Evolutionary conservation across 768 basidiomycete species (phyloP), one percentile per base, ranked within the genome.

Genomic region (Auricularia sp.): DNA sequence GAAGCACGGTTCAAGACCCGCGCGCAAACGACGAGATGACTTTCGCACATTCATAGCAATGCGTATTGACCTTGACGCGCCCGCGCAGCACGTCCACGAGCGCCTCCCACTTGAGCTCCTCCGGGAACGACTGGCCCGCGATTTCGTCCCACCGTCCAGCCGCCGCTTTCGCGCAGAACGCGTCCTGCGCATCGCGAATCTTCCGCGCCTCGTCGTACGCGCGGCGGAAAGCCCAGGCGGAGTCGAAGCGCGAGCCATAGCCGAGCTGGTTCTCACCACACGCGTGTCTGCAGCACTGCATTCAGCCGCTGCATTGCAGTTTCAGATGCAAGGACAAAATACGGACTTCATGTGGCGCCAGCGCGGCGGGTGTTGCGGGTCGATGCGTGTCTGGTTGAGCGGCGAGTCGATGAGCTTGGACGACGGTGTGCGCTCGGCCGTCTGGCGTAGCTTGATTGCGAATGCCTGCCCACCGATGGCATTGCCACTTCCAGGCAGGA

Each of bases 331-430:
- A n/a, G 29, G 29, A 29, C 29, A 3, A 29, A 29, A 29, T 29
- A 71, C 77, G 13, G 67, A 85, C 83, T 92, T 92, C 83, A 92
- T 88, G 68, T 92, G 89, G 65, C 90, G 76, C 87, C 88, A 87
- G 45, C 80, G 78, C 18, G 81, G 71, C 1, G 75, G 68, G 29
- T 64, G 54, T 21, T 75, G 33, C 71, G 65, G 61, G 67, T 71
- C 70, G 65, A 76, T 63, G 24, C 33, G 11, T 3, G 47, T 76
- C 63, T 86, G 73, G 37, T 79, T 76, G 67, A 81, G 84, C 0
- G 92, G 90, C 0, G 89, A 85, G 62, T 94, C 92, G 16, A 94
- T 77, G 3, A 90, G 78, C 77, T 86, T 82, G 0, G 86, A 83
- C 16, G 82, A 82, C 0, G 86, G 81, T 0, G 87, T 86, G n/a